A percentile compares a stretch with the other conserved stretches of the same genome.
These are phyloP conservation scores for Fusarium lateritium DNA, from an alignment of 2,329 filamentous ascomycete species.

Conservation along the genomic window DNA sequence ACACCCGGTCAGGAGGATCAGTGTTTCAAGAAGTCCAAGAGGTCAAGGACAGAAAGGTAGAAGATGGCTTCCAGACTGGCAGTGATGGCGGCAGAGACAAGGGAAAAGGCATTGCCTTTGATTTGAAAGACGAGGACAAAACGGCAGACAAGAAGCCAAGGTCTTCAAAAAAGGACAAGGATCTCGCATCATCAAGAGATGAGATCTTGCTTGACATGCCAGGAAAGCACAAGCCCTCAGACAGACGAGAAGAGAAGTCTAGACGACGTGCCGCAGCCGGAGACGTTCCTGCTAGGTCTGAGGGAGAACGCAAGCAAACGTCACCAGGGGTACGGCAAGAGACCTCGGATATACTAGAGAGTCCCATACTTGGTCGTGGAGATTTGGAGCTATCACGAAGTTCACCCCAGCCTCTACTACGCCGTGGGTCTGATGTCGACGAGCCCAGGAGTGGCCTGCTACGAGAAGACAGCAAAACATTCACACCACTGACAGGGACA, in stretches of 20 bases:
- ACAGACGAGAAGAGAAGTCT: conserved; percentile 8
- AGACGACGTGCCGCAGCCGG: conserved; percentile 19
- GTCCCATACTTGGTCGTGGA: conserved; percentile 56
- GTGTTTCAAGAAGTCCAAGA: conserved; percentile 6
- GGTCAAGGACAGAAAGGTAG: conserved; percentile 5
- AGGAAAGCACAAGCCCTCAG: conserved; percentile 18
- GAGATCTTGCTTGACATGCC: conserved; percentile 4
- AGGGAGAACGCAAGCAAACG: conserved; percentile 46
- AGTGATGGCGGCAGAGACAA: conserved; percentile 26
- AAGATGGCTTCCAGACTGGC: conserved; percentile 51
- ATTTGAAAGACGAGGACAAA: conserved; percentile 15
- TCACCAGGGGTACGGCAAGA: conserved; percentile 44
- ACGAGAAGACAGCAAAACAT: conserved; percentile 50
- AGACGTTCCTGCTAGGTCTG: conserved; percentile 41
- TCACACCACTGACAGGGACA: conserved; percentile 41
- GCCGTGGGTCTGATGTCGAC: conserved; percentile 50
- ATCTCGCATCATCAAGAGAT: background rate
- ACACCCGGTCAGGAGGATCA: conserved; percentile 50
- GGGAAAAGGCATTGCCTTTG: conserved; percentile 12
- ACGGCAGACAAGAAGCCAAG: conserved; percentile 9
- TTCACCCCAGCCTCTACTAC: conserved; percentile 49
- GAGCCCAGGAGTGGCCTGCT: conserved; percentile 52
- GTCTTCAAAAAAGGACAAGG: conserved; percentile 7
- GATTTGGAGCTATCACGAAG: conserved; percentile 37
- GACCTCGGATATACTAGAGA: conserved; percentile 54